Evolutionary conservation across 352 stramenopile species (phyloP), one percentile per base, ranked within the genome.

Genomic region (Globisporangium megalacanthum): DNA sequence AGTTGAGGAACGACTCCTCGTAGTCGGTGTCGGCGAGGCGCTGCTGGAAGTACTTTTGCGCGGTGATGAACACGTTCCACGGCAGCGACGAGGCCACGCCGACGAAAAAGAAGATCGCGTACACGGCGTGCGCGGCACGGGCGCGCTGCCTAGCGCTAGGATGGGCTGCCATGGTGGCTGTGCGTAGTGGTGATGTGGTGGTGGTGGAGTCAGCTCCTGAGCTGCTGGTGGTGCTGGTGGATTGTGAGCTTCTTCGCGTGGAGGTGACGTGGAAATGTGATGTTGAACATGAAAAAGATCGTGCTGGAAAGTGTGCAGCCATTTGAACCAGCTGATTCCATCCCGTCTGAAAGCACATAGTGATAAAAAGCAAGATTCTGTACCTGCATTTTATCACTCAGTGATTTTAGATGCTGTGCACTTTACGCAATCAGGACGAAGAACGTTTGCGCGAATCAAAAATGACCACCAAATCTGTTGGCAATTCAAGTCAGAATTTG

Each of bases 61-160:
- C 85, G 3, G 83, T 94, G 66, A 94, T 88, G 60, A 94, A 94
- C 20, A 93, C 82, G 49, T 94, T 94, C 82, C 81, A 94, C 45
- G 85, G 83, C 44, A 94, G 72, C 25, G 79, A 83, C 13, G 77
- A 83, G 8, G 77, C 83, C 56, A 94, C 66, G 68, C 85, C 85
- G 42, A 86, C 71, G 53, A 92, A 65, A 59, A 94, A 89, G 64
- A 94, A 83, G 62, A 90, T 85, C 47, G 51, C 61, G 66, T 85
- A 90, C 57, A 87, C 77, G 29, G 62, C 15, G 35, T 64, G 62
- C n/a, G 73, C 73, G 9, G 72, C 72, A 45, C 66, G 61, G 31
- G 65, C 54, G 31, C 59, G 53, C 39, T 61, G 62, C 29, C 11
- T 14, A 3, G 35, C 52, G 39, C 29, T 45, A 22, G 37, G 52